Evolutionary conservation across 345 rosid species (phyloP), one percentile per base, ranked within the genome.

Genomic region (Erysimum cheiranthoides): DNA sequence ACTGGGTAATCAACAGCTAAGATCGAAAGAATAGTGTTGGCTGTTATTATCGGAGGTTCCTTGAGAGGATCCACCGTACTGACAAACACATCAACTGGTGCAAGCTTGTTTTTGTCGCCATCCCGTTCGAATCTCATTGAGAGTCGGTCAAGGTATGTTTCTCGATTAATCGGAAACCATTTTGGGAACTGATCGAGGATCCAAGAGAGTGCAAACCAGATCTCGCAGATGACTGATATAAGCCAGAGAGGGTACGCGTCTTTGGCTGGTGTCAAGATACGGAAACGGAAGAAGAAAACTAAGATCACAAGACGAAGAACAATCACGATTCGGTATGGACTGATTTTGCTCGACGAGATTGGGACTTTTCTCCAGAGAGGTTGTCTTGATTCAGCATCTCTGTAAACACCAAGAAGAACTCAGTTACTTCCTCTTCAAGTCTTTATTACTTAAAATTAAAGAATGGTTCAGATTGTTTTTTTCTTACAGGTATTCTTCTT

Each of bases 51-150:
- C 0, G 99, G 99, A 4, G 99, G 99, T 68, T 95, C 99, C 83
- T 95, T 95, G 42, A 95, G 92, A n/a, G 98, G 97, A 59, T 94
- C 99, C 53, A 94, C 98, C 5, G 96, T 85, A 81, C 97, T 92
- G 36, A 92, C 97, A 60, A 81, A 94, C 73, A 94, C 81, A 73
- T 95, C 97, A 74, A 95, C 91, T 0, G 99, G 90, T 53, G 91
- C 89, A 3, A 95, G 84, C 18, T 68, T 76, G 78, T 90, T 89
- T 38, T 97, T 85, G 56, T 92, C 97, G 0, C 96, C 97, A 57
- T 92, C 99, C 4, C 91, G 75, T 80, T 95, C 97, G 36, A 85
- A 95, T 81, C 97, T 87, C 83, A 88, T 32, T 5, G 99, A 87
- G 47, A 95, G 88, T 69, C 97, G 89, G 65, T 92, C 97, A 39